Evolutionary conservation across 2,329 filamentous ascomycete species (phyloP), one percentile per base, ranked within the genome.

Genomic region (Aspergillus pseudoviridinutans): DNA sequence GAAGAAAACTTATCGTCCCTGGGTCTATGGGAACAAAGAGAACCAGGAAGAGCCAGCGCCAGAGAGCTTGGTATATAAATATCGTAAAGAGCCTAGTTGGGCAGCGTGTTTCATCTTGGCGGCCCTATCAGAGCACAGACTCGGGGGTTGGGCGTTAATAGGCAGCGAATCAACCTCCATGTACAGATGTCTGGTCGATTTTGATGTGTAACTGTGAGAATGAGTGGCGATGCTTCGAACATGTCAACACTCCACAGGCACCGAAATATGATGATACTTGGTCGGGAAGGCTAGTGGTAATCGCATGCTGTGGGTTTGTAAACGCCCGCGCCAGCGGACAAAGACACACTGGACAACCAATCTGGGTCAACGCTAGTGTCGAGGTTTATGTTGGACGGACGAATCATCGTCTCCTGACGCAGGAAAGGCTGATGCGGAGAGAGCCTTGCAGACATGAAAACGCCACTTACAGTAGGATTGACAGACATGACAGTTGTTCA

Each of bases 51-150:
- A 41, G 44, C n/a, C 51, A 46, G 42, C 42, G 41, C 38, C 35
- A 25, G 44, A 27, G 51, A 56, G 55, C 44, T 47, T 47, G 46
- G 53, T 61, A 59, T 57, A 62, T 58, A 57, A 51, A 50, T 54
- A 50, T 58, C 53, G 61, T 56, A 51, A 58, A 54, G 52, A 53
- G 57, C 41, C 58, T 62, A 58, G 61, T 65, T 58, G 64, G 64
- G 64, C 64, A 66, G 63, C 62, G 56, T 56, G 55, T 59, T 54
- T 54, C 44, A 38, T 54, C 14, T 51, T 59, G 32, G 47, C 58
- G 58, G 62, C 64, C 61, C 62, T 64, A 66, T 66, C 61, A 62
- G 62, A 54, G 56, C 55, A 57, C 55, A 52, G 55, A 57, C 59
- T 57, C 54, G 50, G 51, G 50, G 22, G 52, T 65, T 65, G 64